Evolutionary conservation across 2,329 filamentous ascomycete genomes (phyloP).

Genomic region (Hysterium pulicare): DNA sequence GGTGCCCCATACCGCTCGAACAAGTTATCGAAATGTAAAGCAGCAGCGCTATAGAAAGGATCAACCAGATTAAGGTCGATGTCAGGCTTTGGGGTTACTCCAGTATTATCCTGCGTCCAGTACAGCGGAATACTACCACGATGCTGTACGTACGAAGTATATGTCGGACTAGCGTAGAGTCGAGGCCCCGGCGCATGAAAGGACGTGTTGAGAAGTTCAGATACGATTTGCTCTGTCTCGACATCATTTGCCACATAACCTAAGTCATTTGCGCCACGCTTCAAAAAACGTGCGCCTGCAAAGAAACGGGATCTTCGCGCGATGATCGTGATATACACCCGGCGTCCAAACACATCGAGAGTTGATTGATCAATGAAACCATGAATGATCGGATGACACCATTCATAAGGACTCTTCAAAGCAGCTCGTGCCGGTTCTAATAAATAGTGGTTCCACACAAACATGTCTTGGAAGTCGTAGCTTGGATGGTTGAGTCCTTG

Average conservation of each 20-base stretch:
- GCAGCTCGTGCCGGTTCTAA: constrained; percentile 68
- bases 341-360: constrained; percentile 73
- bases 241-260: constrained; percentile 98
- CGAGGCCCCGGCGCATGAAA: constrained; percentile 87
- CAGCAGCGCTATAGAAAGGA: constrained; percentile 90
- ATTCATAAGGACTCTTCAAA: constrained; percentile 82
- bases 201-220: constrained; percentile 88
- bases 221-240: constrained; percentile 97
- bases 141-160: constrained; percentile 95
- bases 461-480: constrained; percentile 85
- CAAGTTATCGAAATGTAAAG: constrained; percentile 89
- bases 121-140: constrained; percentile 93
- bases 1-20: constrained; percentile 92
- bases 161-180: constrained; percentile 83
- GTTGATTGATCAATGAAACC: constrained; percentile 90
- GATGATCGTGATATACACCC: constrained; percentile 89
- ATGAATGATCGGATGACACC: constrained; percentile 94
- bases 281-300: constrained; percentile 89
- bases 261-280: constrained; percentile 89
- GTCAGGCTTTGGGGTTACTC: constrained; percentile 92
- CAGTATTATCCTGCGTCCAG: constrained; percentile 95
- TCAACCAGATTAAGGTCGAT: constrained; percentile 95
- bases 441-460: constrained; percentile 94
- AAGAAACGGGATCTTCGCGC: constrained; percentile 89
- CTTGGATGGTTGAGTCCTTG: constrained; percentile 59